Evolutionary conservation across 495 filamentous ascomycete genomes (phyloP).

Genomic region (Sporormia fimetaria): DNA sequence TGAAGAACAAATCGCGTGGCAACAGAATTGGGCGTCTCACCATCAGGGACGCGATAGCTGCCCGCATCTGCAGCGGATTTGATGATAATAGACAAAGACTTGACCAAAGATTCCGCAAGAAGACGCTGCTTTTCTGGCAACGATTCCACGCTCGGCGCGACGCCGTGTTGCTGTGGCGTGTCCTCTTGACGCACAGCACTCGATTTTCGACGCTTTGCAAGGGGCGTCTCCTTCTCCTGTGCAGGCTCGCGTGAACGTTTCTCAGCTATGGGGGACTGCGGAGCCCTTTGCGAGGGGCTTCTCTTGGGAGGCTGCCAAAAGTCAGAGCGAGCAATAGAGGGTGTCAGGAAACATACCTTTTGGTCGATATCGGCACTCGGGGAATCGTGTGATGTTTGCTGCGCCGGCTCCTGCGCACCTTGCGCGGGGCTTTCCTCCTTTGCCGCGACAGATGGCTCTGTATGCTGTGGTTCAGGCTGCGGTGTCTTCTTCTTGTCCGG

Average conservation of each 20-base stretch:
- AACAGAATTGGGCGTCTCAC: constrained; percentile 41
- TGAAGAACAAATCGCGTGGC: constrained; percentile 50
- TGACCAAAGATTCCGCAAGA: constrained; percentile 41
- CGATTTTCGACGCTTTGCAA: constrained; percentile 24
- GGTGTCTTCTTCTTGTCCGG: constrained; percentile 11
- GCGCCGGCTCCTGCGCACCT: too few species aligned
- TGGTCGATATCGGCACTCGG: too few species aligned
- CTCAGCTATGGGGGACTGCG: constrained; percentile 20
- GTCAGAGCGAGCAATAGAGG: too few species aligned
- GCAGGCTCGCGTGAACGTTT: constrained; percentile 15
- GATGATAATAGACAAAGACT: constrained; percentile 44
- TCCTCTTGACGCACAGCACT: constrained; percentile 19
- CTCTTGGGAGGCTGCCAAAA: too few species aligned
- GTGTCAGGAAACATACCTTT: too few species aligned
- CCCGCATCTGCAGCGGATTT: constrained; percentile 41
- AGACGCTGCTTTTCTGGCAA: constrained; percentile 39
- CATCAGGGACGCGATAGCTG: constrained; percentile 42
- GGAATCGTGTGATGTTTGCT: too few species aligned
- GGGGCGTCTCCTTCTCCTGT: constrained; percentile 13
- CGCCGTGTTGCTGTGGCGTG: background rate
- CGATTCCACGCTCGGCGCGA: constrained; percentile 10
- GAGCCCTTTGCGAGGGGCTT: too few species aligned
- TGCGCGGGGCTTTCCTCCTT: too few species aligned
- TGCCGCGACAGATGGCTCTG: too few species aligned
- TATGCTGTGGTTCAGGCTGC: constrained; percentile 13